Percentiles rank a stretch among this genome's conserved stretches.
Conservation (phyloP, 257 asterid genomes). For the Rauvolfia tetraphylla region DNA sequence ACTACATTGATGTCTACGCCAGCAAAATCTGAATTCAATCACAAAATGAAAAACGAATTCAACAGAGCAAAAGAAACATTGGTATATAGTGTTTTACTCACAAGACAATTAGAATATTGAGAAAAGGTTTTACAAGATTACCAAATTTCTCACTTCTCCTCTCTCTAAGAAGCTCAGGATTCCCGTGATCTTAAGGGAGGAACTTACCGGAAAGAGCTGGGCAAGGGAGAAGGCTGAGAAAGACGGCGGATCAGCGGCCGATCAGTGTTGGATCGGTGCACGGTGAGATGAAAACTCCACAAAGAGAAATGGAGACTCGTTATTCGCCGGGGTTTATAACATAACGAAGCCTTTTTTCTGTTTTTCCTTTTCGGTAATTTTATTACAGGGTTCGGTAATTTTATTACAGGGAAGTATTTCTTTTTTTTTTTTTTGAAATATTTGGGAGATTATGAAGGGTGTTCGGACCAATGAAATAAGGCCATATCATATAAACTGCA, state of each 20-base stretch:
- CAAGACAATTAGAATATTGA: neutral
- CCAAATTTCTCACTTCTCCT: slow-evolving; percentile 1
- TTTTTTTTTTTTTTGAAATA: neutral
- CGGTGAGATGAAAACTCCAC: neutral
- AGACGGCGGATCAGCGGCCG: neutral
- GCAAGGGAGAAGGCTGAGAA: neutral
- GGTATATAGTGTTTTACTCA: neutral
- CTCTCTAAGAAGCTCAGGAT: neutral
- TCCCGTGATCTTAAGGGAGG: neutral
- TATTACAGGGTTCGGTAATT: too few relatives aligned
- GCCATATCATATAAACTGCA: neutral
- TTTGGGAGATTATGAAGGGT: too few relatives aligned
- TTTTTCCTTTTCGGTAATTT: too few relatives aligned
- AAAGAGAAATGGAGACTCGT: neutral
- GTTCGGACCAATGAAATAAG: neutral
- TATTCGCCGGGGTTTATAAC: neutral
- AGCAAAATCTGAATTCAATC: neutral
- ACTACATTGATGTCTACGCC: neutral
- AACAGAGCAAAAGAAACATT: neutral
- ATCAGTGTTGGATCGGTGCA: neutral
- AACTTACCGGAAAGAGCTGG: neutral
- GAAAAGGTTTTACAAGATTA: neutral
- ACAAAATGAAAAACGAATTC: neutral
- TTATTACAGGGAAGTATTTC: too few relatives aligned
- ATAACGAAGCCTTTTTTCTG: neutral